Evolutionary conservation across 768 basidiomycete species (phyloP), one percentile per base, ranked within the genome.

Genomic region (Termitomyces eurrhizus): DNA sequence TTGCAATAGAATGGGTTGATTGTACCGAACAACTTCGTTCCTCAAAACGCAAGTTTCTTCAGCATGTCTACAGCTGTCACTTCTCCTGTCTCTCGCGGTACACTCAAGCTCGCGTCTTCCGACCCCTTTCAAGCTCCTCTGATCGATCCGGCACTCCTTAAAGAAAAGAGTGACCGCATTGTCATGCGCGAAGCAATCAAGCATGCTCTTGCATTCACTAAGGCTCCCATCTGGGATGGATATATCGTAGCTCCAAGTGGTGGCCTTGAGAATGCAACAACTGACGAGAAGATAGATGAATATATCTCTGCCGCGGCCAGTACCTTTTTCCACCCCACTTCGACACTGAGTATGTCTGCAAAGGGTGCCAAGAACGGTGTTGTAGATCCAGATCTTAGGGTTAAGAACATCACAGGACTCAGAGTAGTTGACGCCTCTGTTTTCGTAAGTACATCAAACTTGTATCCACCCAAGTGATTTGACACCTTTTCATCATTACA

Each of bases 371-470:
- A 62, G 24, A 52, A 61, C 11, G 75, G 73, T 4, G 74, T 75
- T 29, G 69, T 73, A 3, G 68, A 74, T 61, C 69, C 73, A 3
- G 69, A 73, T 62, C 62, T 75, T 11, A 67, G 26, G 39, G 67
- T 76, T 9, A 74, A 73, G 59, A 67, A 67, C 4, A 62, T 73
- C 1, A 56, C 24, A 3, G 71, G 72, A 33, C 60, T 76, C 9
- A 64, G 75, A 26, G 65, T 76, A 11, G 71, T 76, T 9, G 74
- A 76, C 66, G 72, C 72, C n/a, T 74, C 72, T 18, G 61, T 74
- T 14, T 57, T 74, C 16, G 45, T 44, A 26, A 52, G 58, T 59
- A 11, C 37, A 29, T 16, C 24, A 13, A 21, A 16, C 21, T 50
- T 44, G 32, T 29, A 29, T 32, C 39, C 0, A 16, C 26, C 26